Percentiles rank a stretch among this genome's conserved stretches.
Evolutionary conservation across 139 green algal species (phyloP).

Genomic region (Coelastrella sp.): DNA sequence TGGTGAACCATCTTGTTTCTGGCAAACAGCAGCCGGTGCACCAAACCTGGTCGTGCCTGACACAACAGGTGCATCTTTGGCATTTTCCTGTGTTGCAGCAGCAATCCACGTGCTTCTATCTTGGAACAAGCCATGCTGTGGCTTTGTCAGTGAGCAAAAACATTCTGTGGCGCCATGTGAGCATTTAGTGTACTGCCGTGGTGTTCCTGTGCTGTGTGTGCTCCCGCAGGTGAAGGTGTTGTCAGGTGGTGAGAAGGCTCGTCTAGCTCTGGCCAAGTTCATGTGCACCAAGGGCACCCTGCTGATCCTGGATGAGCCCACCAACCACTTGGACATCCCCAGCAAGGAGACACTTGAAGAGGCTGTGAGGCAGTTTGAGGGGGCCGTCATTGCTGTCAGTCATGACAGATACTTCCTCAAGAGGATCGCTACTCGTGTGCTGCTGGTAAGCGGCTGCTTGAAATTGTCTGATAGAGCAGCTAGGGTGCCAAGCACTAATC

Average conservation of each 20-base stretch:
- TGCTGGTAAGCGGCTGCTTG: slow-evolving; percentile 62
- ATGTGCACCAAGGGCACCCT: slow-evolving; percentile 95
- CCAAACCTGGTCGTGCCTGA: too few species aligned
- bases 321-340: slow-evolving; percentile 99
- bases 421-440: slow-evolving; percentile 94
- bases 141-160: too few species aligned
- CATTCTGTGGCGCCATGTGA: too few species aligned
- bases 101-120: too few species aligned
- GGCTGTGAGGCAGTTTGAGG: slow-evolving; percentile 92
- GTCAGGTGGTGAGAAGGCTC: slow-evolving; percentile 81
- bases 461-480: too few species aligned
- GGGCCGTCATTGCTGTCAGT: slow-evolving; percentile 95
- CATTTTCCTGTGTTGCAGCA: too few species aligned
- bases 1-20: too few species aligned
- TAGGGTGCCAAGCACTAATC: too few species aligned
- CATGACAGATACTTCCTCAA: slow-evolving; percentile 99
- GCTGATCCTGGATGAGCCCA: slow-evolving; percentile 97
- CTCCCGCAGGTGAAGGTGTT: slow-evolving; percentile 63
- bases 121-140: too few species aligned
- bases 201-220: neutral
- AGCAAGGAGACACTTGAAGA: slow-evolving; percentile 98
- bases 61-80: too few species aligned
- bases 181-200: neutral
- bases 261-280: slow-evolving; percentile 98
- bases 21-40: too few species aligned